Base-by-base conservation (phyloP, 345 rosid genomes). In the Clausena lansium region DNA sequence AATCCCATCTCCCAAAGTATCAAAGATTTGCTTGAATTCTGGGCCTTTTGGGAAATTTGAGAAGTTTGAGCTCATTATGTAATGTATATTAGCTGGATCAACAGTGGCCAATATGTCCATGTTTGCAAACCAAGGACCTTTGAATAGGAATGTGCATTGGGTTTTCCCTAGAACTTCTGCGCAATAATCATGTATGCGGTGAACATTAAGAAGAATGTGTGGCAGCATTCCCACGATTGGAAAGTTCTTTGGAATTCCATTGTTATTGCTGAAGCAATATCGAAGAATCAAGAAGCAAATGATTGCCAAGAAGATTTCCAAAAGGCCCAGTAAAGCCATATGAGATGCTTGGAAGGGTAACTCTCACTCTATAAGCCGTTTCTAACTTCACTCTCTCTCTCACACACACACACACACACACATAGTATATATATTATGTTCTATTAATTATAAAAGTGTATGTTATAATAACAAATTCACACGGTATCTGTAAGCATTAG, bases 201-300 rank as follows among this genome's bases (percentile, higher is more conserved):
- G 81, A 62, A 82, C 25, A 50, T 85, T 72, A 24, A 67, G 27
- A 54, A 82, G 13, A n/a, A 90, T 74, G 9, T 59, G 76, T 1
- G 92, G 94, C 24, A 88, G 71, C 94, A 85, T 89, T 22, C 97
- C 97, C 1, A 92, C 24, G 25, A 92, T 2, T 2, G 93, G 93
- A 81, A 85, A 89, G 73, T 82, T 80, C 39, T 55, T 87, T 15
- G 77, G 22, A 7, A 19, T 20, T 57, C 60, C 68, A 20, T 41
- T 70, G 39, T 70, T 70, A 33, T 25, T 70, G 59, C 24, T 27
- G 8, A 50, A 70, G 59, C 6, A 52, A 52, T 17, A 70, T 1
- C 36, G 38, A 27, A 70, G 59, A 27, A 70, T 17, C 14, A 52
- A 7, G 36, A 70, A 47, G 73, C 58, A 50, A 47, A 70, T 28